These are phyloP conservation scores for Ceratobasidium papillatum DNA, from an alignment of 1,284 basidiomycete species.

Conservation along the genomic window DNA sequence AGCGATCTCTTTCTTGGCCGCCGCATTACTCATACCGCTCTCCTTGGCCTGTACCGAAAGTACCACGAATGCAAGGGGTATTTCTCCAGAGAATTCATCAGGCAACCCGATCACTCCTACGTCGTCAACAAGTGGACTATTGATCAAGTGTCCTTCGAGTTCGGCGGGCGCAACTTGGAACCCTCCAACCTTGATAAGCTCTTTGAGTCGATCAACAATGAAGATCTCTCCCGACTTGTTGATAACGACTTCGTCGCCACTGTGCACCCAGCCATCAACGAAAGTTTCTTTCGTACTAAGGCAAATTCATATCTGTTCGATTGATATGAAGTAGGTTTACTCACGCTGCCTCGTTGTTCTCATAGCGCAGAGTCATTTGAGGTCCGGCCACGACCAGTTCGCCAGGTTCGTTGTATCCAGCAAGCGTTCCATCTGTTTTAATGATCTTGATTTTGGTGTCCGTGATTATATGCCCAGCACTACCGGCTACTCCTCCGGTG, in stretches of 20 bases:
- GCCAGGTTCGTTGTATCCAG: conserved; percentile 69
- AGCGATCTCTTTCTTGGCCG: conserved; percentile 54
- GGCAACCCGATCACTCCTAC: conserved; percentile 77
- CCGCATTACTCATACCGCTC: conserved; percentile 53
- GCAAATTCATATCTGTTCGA: background rate
- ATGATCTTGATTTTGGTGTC: conserved; percentile 65
- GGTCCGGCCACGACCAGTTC: conserved; percentile 70
- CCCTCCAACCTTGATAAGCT: conserved; percentile 47
- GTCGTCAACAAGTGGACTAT: conserved; percentile 74
- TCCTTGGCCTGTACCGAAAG: conserved; percentile 56
- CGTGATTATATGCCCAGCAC: conserved; percentile 65
- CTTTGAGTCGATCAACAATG: conserved; percentile 72
- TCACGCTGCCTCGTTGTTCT: conserved; percentile 66
- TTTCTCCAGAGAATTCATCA: conserved; percentile 81
- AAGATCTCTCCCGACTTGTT: conserved; percentile 66
- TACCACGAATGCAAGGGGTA: conserved; percentile 78
- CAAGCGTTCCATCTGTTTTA: conserved; percentile 67
- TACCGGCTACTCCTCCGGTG: conserved; percentile 60
- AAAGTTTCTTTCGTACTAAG: conserved; percentile 67
- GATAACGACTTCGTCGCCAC: conserved; percentile 72
- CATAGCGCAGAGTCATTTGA: conserved; percentile 65
- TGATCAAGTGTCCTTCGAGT: conserved; percentile 75
- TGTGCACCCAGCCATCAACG: conserved; percentile 68
- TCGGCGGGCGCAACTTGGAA: conserved; percentile 52
- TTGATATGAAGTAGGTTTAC: conserved; percentile 48